These are phyloP conservation scores for Sapria himalayana DNA, from an alignment of 345 rosid genomes.

Conservation along the genomic window DNA sequence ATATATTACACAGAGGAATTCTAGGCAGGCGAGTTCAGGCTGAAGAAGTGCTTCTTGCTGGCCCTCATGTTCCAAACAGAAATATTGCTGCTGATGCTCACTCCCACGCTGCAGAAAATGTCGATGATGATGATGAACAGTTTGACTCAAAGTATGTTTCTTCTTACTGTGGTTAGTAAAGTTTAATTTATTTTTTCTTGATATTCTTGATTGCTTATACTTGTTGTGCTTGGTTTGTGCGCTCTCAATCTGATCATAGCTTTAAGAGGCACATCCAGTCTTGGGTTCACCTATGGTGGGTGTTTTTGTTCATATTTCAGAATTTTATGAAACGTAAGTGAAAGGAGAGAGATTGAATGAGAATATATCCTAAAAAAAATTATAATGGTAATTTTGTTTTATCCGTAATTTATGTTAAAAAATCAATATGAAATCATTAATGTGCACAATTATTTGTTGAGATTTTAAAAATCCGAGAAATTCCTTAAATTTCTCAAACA, in stretches of 20 bases:
- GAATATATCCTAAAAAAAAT: no score
- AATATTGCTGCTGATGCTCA: constrained; percentile 18
- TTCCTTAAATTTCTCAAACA: no score
- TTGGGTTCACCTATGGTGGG: neutral
- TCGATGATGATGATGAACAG: constrained; percentile 56
- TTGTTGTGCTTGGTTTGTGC: neutral
- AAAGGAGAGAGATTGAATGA: no score
- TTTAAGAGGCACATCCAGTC: neutral
- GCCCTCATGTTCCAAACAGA: constrained; percentile 28
- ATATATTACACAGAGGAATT: constrained; percentile 33
- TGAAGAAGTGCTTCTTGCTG: constrained; percentile 33
- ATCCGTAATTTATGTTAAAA: no score
- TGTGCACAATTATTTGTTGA: no score
- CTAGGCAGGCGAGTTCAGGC: constrained; percentile 50
- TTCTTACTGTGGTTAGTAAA: neutral
- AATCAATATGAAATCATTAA: no score
- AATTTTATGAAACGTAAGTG: no score
- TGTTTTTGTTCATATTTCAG: no score
- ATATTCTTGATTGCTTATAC: neutral
- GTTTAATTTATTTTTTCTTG: neutral
- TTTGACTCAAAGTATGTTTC: constrained; percentile 73
- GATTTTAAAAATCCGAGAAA: no score
- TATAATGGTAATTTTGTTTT: no score
- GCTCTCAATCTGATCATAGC: constrained; percentile 1
- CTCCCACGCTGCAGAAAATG: constrained; percentile 32